Evolutionary conservation across 2,329 filamentous ascomycete species (phyloP).

Genomic region (Ascochyta clinopodiicola): DNA sequence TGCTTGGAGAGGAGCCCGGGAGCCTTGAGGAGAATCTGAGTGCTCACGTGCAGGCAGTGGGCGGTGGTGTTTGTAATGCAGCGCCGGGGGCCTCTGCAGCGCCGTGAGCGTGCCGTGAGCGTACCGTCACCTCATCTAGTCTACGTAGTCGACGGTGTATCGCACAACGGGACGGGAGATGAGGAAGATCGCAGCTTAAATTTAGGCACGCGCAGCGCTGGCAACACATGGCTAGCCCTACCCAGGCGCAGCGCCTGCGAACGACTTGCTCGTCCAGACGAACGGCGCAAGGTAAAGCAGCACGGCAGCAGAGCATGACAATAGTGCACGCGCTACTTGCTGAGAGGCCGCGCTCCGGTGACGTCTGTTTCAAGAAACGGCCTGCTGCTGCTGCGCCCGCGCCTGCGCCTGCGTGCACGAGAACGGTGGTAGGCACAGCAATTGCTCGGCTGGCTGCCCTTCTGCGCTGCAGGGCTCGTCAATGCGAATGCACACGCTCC

Average conservation of each 20-base stretch:
- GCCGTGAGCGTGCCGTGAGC: no score
- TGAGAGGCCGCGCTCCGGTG: constrained; percentile 27
- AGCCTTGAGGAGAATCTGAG: constrained; percentile 21
- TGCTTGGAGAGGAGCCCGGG: constrained; percentile 12
- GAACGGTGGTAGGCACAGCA: background rate
- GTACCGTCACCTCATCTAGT: background rate
- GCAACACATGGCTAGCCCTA: constrained; percentile 11
- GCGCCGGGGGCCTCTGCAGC: background rate
- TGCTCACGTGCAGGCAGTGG: constrained; percentile 31
- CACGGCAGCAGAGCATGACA: constrained; percentile 13
- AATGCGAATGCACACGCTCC: constrained; percentile 18
- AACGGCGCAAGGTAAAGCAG: constrained; percentile 1
- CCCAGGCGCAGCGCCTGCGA: constrained; percentile 6
- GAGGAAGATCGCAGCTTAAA: constrained; percentile 9
- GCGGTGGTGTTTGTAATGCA: constrained; percentile 22
- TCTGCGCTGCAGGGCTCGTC: background rate
- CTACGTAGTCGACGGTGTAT: background rate
- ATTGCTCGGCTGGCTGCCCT: constrained; percentile 10
- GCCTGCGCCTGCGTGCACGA: constrained; percentile 18
- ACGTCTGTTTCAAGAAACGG: constrained; percentile 32
- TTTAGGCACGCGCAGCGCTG: constrained; percentile 10
- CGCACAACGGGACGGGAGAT: background rate
- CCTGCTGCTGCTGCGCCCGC: constrained; percentile 24
- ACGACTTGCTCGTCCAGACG: constrained; percentile 17
- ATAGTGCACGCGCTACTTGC: constrained; percentile 20